Conservation (phyloP, 768 basidiomycete species). For the Boletellus ananas region DNA sequence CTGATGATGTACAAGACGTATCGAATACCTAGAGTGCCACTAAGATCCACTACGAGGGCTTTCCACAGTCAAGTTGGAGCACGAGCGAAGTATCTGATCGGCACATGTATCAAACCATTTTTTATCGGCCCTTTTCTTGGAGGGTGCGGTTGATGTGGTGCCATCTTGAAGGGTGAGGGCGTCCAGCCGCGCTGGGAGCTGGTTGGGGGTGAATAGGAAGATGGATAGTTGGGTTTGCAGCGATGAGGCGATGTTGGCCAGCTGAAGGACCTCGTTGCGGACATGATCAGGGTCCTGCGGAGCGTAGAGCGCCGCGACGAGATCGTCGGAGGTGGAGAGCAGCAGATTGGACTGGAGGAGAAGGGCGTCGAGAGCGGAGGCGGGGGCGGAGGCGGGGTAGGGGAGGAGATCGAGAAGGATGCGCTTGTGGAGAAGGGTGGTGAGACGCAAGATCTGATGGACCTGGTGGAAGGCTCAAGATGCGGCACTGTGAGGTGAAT, state of each 20-base stretch:
- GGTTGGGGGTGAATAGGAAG: slow-evolving; percentile 23
- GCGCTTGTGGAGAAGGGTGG: slow-evolving; percentile 59
- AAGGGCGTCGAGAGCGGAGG: slow-evolving; percentile 47
- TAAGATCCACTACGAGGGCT: background rate
- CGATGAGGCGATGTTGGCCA: slow-evolving; percentile 35
- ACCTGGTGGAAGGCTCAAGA: slow-evolving; percentile 38
- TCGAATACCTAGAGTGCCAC: background rate
- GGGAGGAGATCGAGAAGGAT: slow-evolving; percentile 51
- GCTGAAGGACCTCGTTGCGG: slow-evolving; percentile 34
- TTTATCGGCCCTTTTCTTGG: slow-evolving; percentile 35
- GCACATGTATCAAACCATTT: slow-evolving; percentile 70
- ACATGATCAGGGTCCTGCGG: slow-evolving; percentile 53
- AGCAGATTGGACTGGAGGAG: slow-evolving; percentile 48
- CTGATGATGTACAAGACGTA: slow-evolving; percentile 18
- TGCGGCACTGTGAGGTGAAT: background rate
- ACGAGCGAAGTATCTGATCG: slow-evolving; percentile 51
- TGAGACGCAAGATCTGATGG: slow-evolving; percentile 56
- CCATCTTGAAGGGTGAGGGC: slow-evolving; percentile 17
- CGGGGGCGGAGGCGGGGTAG: slow-evolving; percentile 21
- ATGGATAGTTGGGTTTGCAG: slow-evolving; percentile 31
- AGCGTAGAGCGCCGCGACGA: slow-evolving; percentile 61
- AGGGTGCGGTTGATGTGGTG: background rate
- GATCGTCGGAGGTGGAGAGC: slow-evolving; percentile 57
- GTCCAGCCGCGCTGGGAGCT: slow-evolving; percentile 24
- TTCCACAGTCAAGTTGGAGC: slow-evolving; percentile 26